These are phyloP conservation scores for Phenoliferia sp. DNA, from an alignment of 1,284 basidiomycete species.

Conservation along the genomic window DNA sequence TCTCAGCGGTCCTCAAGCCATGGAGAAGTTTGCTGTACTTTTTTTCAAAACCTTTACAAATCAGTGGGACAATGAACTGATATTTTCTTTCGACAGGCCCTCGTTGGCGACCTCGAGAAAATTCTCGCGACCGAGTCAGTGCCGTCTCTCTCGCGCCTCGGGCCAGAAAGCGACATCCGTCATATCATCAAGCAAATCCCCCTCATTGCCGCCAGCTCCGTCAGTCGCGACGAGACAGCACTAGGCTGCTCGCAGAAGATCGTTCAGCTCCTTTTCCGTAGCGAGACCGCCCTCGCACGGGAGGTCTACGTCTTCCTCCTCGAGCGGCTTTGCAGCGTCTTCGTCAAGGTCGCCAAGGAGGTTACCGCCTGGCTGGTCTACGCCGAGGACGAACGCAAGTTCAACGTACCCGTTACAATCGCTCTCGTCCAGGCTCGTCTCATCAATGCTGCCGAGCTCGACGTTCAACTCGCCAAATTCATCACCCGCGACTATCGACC, in stretches of 20 bases:
- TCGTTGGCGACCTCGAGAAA: constrained; percentile 75
- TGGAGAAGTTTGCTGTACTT: constrained; percentile 41
- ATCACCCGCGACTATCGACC: constrained; percentile 68
- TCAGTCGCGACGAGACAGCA: constrained; percentile 77
- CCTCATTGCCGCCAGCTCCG: constrained; percentile 67
- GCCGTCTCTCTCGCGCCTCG: constrained; percentile 60
- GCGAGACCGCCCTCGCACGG: constrained; percentile 70
- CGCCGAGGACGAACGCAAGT: constrained; percentile 97
- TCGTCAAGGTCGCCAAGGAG: constrained; percentile 90
- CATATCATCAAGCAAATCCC: constrained; percentile 76
- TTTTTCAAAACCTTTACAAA: neutral
- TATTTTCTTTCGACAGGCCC: constrained; percentile 46
- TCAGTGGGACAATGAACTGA: neutral
- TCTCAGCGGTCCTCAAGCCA: constrained; percentile 32
- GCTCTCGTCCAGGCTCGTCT: constrained; percentile 80
- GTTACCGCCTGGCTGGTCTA: constrained; percentile 95
- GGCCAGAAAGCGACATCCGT: constrained; percentile 79
- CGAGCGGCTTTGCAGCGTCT: constrained; percentile 81
- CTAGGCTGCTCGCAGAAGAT: constrained; percentile 91
- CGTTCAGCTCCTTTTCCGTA: constrained; percentile 83
- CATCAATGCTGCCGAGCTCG: constrained; percentile 72
- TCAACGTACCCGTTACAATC: constrained; percentile 89
- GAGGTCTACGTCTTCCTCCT: constrained; percentile 87
- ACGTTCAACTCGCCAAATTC: constrained; percentile 86
- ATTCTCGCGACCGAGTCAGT: constrained; percentile 54